phyloP scores from a whole-genome alignment of 2,329 filamentous ascomycete genomes.

The Aulographum hederae region DNA sequence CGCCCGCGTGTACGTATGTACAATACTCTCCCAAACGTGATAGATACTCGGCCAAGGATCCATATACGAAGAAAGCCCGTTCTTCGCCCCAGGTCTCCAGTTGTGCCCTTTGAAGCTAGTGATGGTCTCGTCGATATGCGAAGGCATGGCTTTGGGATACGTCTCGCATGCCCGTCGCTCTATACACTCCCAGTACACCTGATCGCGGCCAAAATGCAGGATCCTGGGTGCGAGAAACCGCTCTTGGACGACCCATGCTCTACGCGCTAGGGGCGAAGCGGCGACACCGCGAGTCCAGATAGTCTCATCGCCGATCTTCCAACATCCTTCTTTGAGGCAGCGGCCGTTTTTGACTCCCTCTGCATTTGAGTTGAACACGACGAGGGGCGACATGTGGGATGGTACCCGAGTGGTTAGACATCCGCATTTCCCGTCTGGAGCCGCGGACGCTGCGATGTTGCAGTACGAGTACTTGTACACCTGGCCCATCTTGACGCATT shows the following conservation, averaged over 20 bases:
- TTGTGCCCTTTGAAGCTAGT: too few relatives aligned
- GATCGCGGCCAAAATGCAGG: conserved; percentile 1
- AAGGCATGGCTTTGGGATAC: conserved; percentile 5
- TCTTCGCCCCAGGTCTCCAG: too few relatives aligned
- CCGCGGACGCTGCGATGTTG: conserved; percentile 11
- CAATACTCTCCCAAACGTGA: background rate
- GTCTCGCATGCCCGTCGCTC: conserved; percentile 5
- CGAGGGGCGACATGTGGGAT: background rate
- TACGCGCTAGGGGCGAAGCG: background rate
- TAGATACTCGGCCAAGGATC: too few relatives aligned
- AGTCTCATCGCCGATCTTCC: too few relatives aligned
- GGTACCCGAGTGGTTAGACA: background rate
- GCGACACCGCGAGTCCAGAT: background rate
- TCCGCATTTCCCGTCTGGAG: conserved; percentile 2
- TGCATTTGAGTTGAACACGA: too few relatives aligned
- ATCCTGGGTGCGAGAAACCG: conserved; percentile 1
- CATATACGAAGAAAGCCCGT: too few relatives aligned
- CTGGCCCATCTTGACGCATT: conserved; percentile 11
- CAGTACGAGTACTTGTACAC: conserved; percentile 10
- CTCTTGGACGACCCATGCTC: conserved; percentile 4
- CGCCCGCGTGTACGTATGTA: background rate
- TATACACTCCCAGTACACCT: conserved; percentile 4
- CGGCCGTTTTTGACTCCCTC: too few relatives aligned
- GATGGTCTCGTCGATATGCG: too few relatives aligned
- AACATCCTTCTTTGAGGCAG: too few relatives aligned